Conservation (phyloP, 2,329 filamentous ascomycete species). For the Rhinocladiella mackenziei region DNA sequence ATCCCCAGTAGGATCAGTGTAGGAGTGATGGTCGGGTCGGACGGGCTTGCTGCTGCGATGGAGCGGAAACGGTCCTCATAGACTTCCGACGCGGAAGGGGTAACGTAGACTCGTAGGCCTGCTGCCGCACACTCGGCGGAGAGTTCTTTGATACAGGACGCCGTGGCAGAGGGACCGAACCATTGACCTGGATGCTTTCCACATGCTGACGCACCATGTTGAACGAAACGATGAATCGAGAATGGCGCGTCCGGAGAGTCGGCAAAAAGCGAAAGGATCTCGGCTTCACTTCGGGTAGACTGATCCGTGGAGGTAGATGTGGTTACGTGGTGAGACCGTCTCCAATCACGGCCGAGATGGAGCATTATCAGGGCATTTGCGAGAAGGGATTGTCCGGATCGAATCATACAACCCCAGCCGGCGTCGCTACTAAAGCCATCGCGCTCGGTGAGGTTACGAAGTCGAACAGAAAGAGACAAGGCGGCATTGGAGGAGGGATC, state of each 20-base stretch:
- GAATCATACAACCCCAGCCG: conserved; percentile 98
- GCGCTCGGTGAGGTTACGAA: conserved; percentile 76
- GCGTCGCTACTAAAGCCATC: conserved; percentile 86
- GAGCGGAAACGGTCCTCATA: conserved; percentile 85
- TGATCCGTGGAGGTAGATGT: conserved; percentile 2
- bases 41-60: conserved; percentile 58
- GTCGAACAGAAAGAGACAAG: conserved; percentile 77
- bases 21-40: conserved; percentile 67
- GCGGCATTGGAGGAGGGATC: conserved; percentile 66
- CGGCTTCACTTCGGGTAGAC: conserved; percentile 25
- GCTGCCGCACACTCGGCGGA: conserved; percentile 60
- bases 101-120: conserved; percentile 76
- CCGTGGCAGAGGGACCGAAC: conserved; percentile 97
- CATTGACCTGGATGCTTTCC: conserved; percentile 95
- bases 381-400: conserved; percentile 87
- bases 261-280: conserved; percentile 75
- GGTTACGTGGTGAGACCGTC: conserved; percentile 46
- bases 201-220: conserved; percentile 78
- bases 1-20: conserved; percentile 87
- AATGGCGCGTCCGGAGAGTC: conserved; percentile 83
- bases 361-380: conserved; percentile 77
- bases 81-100: conserved; percentile 83
- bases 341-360: conserved; percentile 64
- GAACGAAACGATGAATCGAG: conserved; percentile 91
- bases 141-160: conserved; percentile 83